Evolutionary conservation across 192 early-diverging fungal species (phyloP).

Genomic region (Haplosporangium gracile): DNA sequence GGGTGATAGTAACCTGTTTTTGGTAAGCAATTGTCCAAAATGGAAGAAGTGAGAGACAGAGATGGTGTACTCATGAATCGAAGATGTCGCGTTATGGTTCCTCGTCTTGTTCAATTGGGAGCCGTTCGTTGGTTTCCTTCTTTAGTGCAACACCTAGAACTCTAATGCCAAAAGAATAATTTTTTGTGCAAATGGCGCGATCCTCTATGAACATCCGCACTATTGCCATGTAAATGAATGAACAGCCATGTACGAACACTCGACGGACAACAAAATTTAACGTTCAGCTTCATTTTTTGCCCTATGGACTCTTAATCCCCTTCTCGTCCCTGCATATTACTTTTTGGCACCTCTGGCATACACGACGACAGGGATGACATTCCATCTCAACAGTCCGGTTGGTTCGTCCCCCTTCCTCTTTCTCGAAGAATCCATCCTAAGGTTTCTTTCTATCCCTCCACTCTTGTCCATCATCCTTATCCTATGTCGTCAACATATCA

Average conservation of each 20-base stretch:
- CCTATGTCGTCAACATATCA: not conserved
- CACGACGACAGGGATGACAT: not conserved
- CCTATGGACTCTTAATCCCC: not conserved
- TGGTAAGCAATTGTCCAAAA: conserved; percentile 8
- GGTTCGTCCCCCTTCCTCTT: not conserved
- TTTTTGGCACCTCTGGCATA: not conserved
- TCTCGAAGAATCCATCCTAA: not conserved
- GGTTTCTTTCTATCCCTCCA: too few species aligned
- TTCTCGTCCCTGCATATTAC: not conserved
- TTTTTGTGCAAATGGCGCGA: not conserved
- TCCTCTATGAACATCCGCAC: too few species aligned
- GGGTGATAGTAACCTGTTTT: not conserved
- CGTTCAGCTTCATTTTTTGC: not conserved
- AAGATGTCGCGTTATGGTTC: conserved; percentile 27
- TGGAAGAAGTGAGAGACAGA: not conserved
- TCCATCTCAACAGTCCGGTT: not conserved
- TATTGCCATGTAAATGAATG: not conserved
- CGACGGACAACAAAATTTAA: not conserved
- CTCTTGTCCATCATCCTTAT: not conserved
- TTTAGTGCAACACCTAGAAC: not conserved
- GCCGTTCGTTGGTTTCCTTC: conserved; percentile 4
- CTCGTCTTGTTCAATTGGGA: not conserved
- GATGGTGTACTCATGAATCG: conserved; percentile 26
- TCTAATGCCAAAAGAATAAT: not conserved
- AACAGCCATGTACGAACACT: not conserved